These are phyloP conservation scores for Cladosporium cucumerinum DNA, from an alignment of 2,329 filamentous ascomycete species.

Conservation along the genomic window DNA sequence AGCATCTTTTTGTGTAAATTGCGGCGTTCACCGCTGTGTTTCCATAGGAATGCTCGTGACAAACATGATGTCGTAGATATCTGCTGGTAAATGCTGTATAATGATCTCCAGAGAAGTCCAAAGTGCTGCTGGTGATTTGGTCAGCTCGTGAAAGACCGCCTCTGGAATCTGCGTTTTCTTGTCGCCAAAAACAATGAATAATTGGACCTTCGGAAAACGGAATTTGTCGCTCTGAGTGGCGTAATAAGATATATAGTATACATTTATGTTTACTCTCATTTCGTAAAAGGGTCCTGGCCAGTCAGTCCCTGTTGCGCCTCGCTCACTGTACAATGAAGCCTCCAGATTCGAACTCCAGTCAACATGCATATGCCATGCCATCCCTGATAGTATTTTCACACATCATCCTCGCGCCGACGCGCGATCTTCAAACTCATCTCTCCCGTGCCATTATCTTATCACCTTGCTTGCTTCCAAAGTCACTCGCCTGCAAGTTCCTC, in stretches of 20 bases:
- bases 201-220: neutral
- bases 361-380: constrained; percentile 8
- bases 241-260: constrained; percentile 15
- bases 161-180: neutral
- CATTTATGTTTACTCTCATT: neutral
- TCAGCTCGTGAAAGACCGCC: neutral
- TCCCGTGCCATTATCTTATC: neutral
- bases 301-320: constrained; percentile 9
- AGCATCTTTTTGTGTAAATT: neutral
- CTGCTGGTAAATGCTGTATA: neutral
- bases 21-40: neutral
- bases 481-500: constrained; percentile 89
- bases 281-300: neutral
- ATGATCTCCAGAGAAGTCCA: neutral
- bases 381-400: neutral
- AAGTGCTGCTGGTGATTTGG: neutral
- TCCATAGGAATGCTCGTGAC: neutral
- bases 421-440: no score
- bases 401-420: neutral
- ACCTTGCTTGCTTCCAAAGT: constrained; percentile 58
- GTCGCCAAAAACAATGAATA: neutral
- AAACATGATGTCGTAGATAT: neutral
- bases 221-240: constrained; percentile 11
- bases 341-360: neutral
- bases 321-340: constrained; percentile 12